Conservation (phyloP, 2,329 filamentous ascomycete genomes). For the Claviceps monticola region DNA sequence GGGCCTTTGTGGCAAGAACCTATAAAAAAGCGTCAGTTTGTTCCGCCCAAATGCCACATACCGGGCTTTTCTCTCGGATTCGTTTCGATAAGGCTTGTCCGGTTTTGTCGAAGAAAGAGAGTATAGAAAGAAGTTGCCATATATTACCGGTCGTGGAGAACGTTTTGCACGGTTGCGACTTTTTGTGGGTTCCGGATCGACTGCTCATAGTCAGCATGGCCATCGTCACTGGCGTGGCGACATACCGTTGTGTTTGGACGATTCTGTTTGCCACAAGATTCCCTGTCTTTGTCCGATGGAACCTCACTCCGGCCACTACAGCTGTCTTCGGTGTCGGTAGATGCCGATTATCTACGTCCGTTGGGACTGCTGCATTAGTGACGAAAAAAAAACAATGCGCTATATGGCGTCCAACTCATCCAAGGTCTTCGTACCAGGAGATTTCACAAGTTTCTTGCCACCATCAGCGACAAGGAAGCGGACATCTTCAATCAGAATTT, state of each 20-base stretch:
- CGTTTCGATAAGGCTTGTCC: constrained; percentile 8
- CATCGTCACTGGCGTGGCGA: constrained; percentile 12
- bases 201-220: constrained; percentile 29
- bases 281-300: constrained; percentile 74
- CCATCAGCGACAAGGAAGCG: constrained; percentile 60
- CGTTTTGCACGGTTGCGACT: constrained; percentile 60
- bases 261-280: constrained; percentile 71
- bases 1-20: constrained; percentile 78
- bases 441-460: constrained; percentile 69
- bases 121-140: constrained; percentile 25
- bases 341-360: constrained; percentile 31
- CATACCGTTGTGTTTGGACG: constrained; percentile 64
- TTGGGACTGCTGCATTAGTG: background rate
- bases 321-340: constrained; percentile 59
- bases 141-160: constrained; percentile 57
- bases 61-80: constrained; percentile 13
- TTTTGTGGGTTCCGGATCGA: constrained; percentile 43
- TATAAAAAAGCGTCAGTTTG: constrained; percentile 38
- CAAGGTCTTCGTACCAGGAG: constrained; percentile 42
- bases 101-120: constrained; percentile 6
- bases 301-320: constrained; percentile 62
- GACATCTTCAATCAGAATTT: constrained; percentile 57
- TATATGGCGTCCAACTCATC: background rate
- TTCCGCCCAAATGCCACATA: constrained; percentile 22
- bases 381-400: background rate